phyloP scores from a whole-genome alignment of 2,329 filamentous ascomycete species.

The Tolypocladium cylindrosporum region DNA sequence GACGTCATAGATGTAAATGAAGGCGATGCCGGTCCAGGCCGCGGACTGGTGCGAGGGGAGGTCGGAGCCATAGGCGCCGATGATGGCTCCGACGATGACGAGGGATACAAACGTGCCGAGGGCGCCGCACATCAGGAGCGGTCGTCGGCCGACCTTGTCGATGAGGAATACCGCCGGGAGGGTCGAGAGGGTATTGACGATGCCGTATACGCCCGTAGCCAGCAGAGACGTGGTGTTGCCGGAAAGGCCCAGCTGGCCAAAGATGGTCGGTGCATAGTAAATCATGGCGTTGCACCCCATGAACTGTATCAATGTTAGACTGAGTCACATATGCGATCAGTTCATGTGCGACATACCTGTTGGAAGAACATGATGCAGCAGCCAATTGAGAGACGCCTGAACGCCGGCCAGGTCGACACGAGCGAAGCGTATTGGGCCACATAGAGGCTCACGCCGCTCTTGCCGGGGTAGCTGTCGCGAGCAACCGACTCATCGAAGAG shows the following conservation, averaged over 20 bases:
- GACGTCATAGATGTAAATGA: slow-evolving; percentile 54
- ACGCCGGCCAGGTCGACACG: slow-evolving; percentile 16
- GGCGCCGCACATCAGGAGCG: slow-evolving; percentile 52
- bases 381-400: slow-evolving; percentile 40
- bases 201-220: slow-evolving; percentile 48
- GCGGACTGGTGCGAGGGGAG: slow-evolving; percentile 28
- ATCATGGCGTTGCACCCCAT: slow-evolving; percentile 37
- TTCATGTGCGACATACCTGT: slow-evolving; percentile 33
- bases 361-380: slow-evolving; percentile 47
- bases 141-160: slow-evolving; percentile 47
- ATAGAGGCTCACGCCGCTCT: slow-evolving; percentile 18
- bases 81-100: slow-evolving; percentile 38
- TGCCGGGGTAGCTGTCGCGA: slow-evolving; percentile 17
- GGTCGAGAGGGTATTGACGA: slow-evolving; percentile 39
- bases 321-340: too few relatives aligned
- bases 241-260: slow-evolving; percentile 29
- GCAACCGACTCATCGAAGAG: slow-evolving; percentile 22
- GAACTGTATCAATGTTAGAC: slow-evolving; percentile 24
- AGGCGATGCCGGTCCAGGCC: slow-evolving; percentile 49
- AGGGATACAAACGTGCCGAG: slow-evolving; percentile 55
- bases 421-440: slow-evolving; percentile 19
- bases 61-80: slow-evolving; percentile 27
- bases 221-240: slow-evolving; percentile 35
- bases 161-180: slow-evolving; percentile 37
- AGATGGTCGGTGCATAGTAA: slow-evolving; percentile 37